Evolutionary conservation across 257 asterid genomes (phyloP).

Genomic region (Solanum commersonii): DNA sequence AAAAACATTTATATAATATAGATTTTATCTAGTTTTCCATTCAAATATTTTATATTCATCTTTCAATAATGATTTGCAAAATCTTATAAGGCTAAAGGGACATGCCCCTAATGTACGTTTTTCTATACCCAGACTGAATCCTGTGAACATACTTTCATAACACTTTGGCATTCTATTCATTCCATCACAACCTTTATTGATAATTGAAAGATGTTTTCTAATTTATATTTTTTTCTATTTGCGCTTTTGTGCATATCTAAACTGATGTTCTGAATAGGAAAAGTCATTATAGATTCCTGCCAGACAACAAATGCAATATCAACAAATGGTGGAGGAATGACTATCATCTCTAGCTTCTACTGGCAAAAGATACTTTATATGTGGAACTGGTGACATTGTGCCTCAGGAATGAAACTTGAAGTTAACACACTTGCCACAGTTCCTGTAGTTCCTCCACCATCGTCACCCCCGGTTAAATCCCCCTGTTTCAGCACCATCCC

Average conservation of each 20-base stretch:
- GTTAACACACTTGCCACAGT: slow-evolving; percentile 24
- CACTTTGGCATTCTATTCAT: too few species aligned
- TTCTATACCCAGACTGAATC: too few species aligned
- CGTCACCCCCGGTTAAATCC: background rate
- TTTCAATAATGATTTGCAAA: too few species aligned
- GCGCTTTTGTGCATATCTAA: slow-evolving; percentile 38
- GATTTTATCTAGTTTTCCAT: background rate
- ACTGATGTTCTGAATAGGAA: slow-evolving; percentile 37
- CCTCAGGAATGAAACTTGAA: slow-evolving; percentile 55
- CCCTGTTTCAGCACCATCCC: slow-evolving; percentile 3
- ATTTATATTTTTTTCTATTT: background rate
- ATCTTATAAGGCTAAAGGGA: background rate
- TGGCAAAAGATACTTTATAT: slow-evolving; percentile 55
- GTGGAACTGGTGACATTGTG: slow-evolving; percentile 53
- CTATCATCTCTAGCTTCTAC: slow-evolving; percentile 32
- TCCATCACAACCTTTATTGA: too few species aligned
- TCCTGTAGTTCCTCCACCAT: background rate
- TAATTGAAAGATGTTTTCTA: too few species aligned
- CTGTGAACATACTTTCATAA: too few species aligned
- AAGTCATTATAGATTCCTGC: slow-evolving; percentile 49
- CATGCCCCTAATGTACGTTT: background rate
- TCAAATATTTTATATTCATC: background rate
- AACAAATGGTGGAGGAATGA: slow-evolving; percentile 33
- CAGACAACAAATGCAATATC: slow-evolving; percentile 22
- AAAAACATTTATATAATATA: too few species aligned